Base-by-base conservation (phyloP, 768 basidiomycete species). In the Leucogyrophana mollusca region DNA sequence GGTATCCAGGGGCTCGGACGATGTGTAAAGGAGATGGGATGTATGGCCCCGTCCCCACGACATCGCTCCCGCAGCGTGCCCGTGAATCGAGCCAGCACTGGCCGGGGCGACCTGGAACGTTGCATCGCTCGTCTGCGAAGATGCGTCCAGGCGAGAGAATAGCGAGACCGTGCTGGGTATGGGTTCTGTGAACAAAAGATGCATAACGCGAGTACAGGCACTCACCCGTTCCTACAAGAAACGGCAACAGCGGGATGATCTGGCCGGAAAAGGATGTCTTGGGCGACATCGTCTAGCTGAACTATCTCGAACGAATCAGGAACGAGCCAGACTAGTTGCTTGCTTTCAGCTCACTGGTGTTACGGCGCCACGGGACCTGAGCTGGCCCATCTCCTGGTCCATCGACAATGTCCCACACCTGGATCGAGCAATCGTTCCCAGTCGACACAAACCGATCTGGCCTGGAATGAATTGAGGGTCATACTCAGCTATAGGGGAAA, bases 21-120 rank as follows among this genome's bases (percentile, higher is more conserved):
- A 84, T 1, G 78, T 77, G 57, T 82, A 82, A 11, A 85, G 50
- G 9, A 67, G 48, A 11, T 68, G 52, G 0, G 66, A 50, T 0
- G 78, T 73, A 0, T 56, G 39, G 1, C 61, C 72, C 16, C 25
- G 35, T 2, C 83, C 83, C 84, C 84, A 87, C 8, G 61, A 58
- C 18, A 80, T 72, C 5, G 73, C 61, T 3, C 82, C 83, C 22
- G 73, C 58, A 18, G 63, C 61, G 10, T 68, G 69, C 11, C 25
- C 40, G 2, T 2, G 18, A 9, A 11, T 37, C 13, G 50, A 40
- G 38, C 70, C 60, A 3, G 53, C 55, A 13, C 43, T 39, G 30
- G 40, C 43, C 18, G 57, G 55, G 23, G 62, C 49, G 13, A 45
- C 53, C 6, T 14, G 4, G 6, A 67, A 46, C 32, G 34, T 40